These are phyloP conservation scores for Phoma herbarum DNA, from an alignment of 2,329 filamentous ascomycete species.

Conservation along the genomic window DNA sequence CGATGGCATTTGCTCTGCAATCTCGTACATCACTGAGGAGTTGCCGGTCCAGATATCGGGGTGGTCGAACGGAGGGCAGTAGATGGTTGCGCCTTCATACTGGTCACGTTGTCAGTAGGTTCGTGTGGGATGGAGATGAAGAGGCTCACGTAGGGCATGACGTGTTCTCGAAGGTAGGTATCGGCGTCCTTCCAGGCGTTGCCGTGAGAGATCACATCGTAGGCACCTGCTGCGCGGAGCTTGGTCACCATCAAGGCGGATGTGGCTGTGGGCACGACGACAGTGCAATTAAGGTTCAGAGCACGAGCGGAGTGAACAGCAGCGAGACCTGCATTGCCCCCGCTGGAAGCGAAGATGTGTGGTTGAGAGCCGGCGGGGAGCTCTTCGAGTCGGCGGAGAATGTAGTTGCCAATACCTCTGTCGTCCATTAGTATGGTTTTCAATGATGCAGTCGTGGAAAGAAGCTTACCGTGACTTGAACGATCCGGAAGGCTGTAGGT, in stretches of 20 bases:
- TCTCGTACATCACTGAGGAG: slow-evolving; percentile 65
- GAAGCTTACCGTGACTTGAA: slow-evolving; percentile 74
- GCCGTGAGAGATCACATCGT: slow-evolving; percentile 73
- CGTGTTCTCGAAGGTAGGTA: slow-evolving; percentile 66
- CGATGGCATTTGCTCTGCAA: slow-evolving; percentile 53
- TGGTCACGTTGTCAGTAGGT: neutral
- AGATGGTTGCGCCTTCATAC: slow-evolving; percentile 59
- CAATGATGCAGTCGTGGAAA: neutral
- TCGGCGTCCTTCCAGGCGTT: slow-evolving; percentile 76
- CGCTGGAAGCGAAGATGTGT: slow-evolving; percentile 82
- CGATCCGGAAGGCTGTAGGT: slow-evolving; percentile 82
- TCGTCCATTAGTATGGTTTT: slow-evolving; percentile 19
- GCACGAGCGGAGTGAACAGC: slow-evolving; percentile 75
- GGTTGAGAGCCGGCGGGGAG: slow-evolving; percentile 41
- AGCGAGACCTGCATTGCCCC: slow-evolving; percentile 86
- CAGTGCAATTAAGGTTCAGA: slow-evolving; percentile 72
- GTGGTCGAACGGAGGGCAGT: slow-evolving; percentile 76
- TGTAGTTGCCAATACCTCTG: slow-evolving; percentile 74
- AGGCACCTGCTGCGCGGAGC: slow-evolving; percentile 71
- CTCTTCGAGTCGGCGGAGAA: slow-evolving; percentile 61
- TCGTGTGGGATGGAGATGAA: no score
- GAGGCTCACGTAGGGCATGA: slow-evolving; percentile 57
- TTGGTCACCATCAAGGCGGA: slow-evolving; percentile 75
- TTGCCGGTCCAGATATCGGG: slow-evolving; percentile 73
- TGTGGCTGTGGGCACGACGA: slow-evolving; percentile 75